These are phyloP conservation scores for Ophiostoma sp. DNA, from an alignment of 2,329 filamentous ascomycete genomes.

Conservation along the genomic window DNA sequence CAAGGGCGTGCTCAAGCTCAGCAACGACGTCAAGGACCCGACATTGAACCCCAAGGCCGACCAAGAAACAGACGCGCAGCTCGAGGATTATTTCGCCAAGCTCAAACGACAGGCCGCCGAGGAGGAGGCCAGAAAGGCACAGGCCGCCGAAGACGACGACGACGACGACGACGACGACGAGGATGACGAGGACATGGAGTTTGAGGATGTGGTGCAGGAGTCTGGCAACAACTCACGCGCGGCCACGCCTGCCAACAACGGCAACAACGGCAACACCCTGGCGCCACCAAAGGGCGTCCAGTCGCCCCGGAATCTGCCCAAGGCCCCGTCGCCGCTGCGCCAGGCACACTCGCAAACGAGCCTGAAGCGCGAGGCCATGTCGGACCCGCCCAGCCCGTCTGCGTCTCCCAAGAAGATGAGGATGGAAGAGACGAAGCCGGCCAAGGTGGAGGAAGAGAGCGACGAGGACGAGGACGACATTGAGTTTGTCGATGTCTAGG, in stretches of 20 bases:
- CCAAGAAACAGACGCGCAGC: slow-evolving; percentile 50
- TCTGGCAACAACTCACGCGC: slow-evolving; percentile 28
- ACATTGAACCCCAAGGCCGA: slow-evolving; percentile 36
- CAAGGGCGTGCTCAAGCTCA: slow-evolving; percentile 29
- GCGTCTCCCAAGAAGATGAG: slow-evolving; percentile 55
- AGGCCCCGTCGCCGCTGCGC: slow-evolving; percentile 30
- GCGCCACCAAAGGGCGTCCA: background rate
- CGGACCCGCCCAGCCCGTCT: slow-evolving; percentile 28
- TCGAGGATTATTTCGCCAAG: slow-evolving; percentile 63
- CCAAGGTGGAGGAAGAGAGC: slow-evolving; percentile 37
- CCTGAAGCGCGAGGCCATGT: slow-evolving; percentile 35
- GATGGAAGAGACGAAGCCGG: slow-evolving; percentile 42
- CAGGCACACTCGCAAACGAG: slow-evolving; percentile 30
- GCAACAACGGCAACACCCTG: slow-evolving; percentile 17
- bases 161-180: slow-evolving; percentile 40
- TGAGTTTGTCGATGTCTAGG: slow-evolving; percentile 54
- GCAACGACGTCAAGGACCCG: slow-evolving; percentile 46
- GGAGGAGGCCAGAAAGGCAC: slow-evolving; percentile 47
- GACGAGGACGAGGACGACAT: slow-evolving; percentile 49
- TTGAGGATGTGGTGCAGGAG: slow-evolving; percentile 46
- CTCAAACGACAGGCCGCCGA: slow-evolving; percentile 54
- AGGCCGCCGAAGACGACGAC: slow-evolving; percentile 44
- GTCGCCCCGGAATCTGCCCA: slow-evolving; percentile 17
- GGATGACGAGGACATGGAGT: slow-evolving; percentile 39
- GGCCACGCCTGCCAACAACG: slow-evolving; percentile 30